Conservation (phyloP, 352 stramenopile genomes). For the Phytopythium vexans region DNA sequence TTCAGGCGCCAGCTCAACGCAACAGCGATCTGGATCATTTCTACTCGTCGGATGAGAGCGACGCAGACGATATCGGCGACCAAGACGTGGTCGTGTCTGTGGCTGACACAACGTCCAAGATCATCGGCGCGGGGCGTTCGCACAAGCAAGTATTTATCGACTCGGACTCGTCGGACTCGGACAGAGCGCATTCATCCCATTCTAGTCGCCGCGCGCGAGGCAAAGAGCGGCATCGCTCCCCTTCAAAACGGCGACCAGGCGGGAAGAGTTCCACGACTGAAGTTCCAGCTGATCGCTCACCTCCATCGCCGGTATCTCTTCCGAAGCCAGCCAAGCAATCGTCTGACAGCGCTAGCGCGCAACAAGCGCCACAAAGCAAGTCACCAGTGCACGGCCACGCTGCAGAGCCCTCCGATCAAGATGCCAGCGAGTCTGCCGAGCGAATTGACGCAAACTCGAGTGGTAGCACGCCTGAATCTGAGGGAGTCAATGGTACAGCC, state of each 20-base stretch:
- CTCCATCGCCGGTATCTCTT: neutral
- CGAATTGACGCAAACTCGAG: no score
- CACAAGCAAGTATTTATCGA: constrained; percentile 79
- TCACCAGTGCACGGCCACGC: neutral
- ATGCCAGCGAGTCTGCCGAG: no score
- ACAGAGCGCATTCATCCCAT: constrained; percentile 18
- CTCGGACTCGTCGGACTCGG: constrained; percentile 54
- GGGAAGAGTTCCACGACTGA: no score
- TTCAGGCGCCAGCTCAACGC: constrained; percentile 57
- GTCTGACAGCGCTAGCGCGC: neutral
- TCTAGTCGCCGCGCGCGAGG: neutral
- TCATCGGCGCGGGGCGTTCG: constrained; percentile 21
- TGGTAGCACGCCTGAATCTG: no score
- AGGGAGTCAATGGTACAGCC: no score
- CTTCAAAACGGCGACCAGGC: neutral
- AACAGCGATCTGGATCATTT: constrained; percentile 69
- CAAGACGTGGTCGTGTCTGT: constrained; percentile 60
- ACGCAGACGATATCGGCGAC: constrained; percentile 28
- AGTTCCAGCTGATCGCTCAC: neutral
- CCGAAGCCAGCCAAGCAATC: neutral
- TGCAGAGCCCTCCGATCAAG: no score
- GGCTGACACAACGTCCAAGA: constrained; percentile 21
- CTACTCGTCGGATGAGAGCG: constrained; percentile 76
- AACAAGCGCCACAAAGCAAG: neutral
- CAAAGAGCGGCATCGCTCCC: neutral